Evolutionary conservation across 1,284 basidiomycete genomes (phyloP).

Genomic region (Xanthoconium separans): DNA sequence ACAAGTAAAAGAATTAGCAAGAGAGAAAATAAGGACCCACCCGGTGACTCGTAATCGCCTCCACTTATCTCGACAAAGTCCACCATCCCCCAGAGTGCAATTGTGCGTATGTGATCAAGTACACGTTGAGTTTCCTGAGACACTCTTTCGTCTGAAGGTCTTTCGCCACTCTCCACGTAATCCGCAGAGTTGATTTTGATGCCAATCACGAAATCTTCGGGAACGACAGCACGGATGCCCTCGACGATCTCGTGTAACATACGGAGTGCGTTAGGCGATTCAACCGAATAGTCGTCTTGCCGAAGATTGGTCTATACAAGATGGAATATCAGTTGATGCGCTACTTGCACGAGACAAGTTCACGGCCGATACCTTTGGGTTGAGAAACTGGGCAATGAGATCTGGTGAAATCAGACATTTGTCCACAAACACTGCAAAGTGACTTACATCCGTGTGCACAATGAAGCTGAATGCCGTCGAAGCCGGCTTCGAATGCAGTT

Average conservation of each 20-base stretch:
- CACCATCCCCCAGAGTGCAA: constrained; percentile 62
- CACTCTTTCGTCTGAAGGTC: constrained; percentile 30
- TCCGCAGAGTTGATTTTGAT: constrained; percentile 90
- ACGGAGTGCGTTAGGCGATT: constrained; percentile 47
- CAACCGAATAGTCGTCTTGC: constrained; percentile 59
- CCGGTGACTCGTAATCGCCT: constrained; percentile 82
- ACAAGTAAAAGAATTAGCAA: too few species aligned
- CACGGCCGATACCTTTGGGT: constrained; percentile 56
- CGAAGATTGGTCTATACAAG: constrained; percentile 64
- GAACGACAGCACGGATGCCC: constrained; percentile 58
- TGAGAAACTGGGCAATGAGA: constrained; percentile 83
- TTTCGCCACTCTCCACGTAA: constrained; percentile 57
- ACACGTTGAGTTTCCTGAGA: constrained; percentile 43
- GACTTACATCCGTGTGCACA: constrained; percentile 84
- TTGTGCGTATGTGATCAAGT: constrained; percentile 60
- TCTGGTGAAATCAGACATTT: constrained; percentile 46
- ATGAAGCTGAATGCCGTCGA: constrained; percentile 90
- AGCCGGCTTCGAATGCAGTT: constrained; percentile 70
- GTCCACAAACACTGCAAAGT: background rate
- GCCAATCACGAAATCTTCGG: constrained; percentile 69
- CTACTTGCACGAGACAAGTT: background rate
- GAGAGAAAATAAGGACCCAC: constrained; percentile 35
- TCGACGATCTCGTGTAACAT: constrained; percentile 67
- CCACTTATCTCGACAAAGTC: constrained; percentile 90
- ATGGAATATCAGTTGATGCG: background rate